Base-by-base conservation (phyloP, 164 flowering plant genomes). In the Chimonanthus praecox region DNA sequence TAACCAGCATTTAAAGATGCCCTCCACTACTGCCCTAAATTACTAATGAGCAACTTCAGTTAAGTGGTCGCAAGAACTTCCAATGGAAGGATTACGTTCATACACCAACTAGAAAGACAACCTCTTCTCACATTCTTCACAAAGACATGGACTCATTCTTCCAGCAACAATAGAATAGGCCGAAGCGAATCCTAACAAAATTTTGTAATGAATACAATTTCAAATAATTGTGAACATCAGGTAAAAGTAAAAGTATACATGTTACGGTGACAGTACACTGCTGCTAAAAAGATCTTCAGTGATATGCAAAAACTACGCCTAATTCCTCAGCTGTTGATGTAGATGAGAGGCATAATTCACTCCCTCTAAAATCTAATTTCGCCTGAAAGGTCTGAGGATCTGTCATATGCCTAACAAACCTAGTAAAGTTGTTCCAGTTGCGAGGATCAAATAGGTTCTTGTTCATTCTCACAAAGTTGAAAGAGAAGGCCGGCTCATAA, bases 381-480 rank as follows among this genome's bases (percentile, higher is more conserved):
- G 85, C 83, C 74, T 79, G 89, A 81, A 88, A 87, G 78, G 71
- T 75, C 21, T 78, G 73, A 51, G 74, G 58, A 78, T 63, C 77
- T 47, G 91, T 84, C 85, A 90, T 85, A 68, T 86, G 88, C 78
- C 79, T 84, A 77, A 86, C 91, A 75, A 89, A 89, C n/a, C 81
- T 78, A 15, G 83, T 82, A 76, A 87, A 88, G 8, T 83, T 84
- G 49, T 71, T 73, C 89, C 91, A 90, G 61, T 85, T 88, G 2
- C 73, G 72, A 47, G 73, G 46, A 20, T 86, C 87, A 73, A 85
- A 89, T 71, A 89, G 75, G 75, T 79, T 81, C 64, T 77, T 85
- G 78, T 79, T 84, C 96, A 91, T 87, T 80, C 96, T 86, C 71
- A 81, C 76, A 67, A 85, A 89, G 78, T 85, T 88, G 83, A 88